These are phyloP conservation scores for Thelonectria rubi DNA, from an alignment of 2,329 filamentous ascomycete genomes.

Conservation along the genomic window DNA sequence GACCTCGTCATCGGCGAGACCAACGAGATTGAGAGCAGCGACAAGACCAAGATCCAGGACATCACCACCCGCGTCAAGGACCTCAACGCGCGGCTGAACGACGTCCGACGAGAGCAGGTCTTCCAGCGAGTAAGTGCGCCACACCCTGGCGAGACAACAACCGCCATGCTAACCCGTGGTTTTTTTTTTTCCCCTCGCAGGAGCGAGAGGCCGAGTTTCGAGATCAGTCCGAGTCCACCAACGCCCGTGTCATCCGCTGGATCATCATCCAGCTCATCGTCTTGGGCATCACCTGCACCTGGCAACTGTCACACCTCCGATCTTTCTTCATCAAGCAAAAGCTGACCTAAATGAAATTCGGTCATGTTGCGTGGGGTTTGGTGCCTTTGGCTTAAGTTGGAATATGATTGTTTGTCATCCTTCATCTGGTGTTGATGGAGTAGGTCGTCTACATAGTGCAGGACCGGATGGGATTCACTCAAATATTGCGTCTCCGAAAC, in stretches of 20 bases:
- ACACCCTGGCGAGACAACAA: not conserved
- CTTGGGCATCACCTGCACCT: constrained; percentile 87
- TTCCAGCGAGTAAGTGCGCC: constrained; percentile 80
- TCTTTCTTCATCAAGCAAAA: constrained; percentile 99
- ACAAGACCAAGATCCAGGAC: constrained; percentile 92
- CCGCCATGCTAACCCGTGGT: constrained; percentile 24
- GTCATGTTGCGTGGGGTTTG: constrained; percentile 17
- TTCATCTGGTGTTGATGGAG: constrained; percentile 24
- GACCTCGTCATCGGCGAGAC: constrained; percentile 96
- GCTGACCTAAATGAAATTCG: constrained; percentile 72
- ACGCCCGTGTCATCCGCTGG: constrained; percentile 92
- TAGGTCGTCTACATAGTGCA: constrained; percentile 22
- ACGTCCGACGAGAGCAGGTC: constrained; percentile 93
- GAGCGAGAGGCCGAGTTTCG: constrained; percentile 98
- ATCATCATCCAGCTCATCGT: constrained; percentile 89
- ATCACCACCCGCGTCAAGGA: constrained; percentile 89
- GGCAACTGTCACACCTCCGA: constrained; percentile 94
- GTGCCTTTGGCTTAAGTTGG: constrained; percentile 13
- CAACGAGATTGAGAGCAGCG: constrained; percentile 89
- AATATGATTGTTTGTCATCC: constrained; percentile 11
- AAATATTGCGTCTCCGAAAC: constrained; percentile 6
- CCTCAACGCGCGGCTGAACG: constrained; percentile 84
- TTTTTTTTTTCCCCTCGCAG: constrained; percentile 58
- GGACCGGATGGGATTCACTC: constrained; percentile 24
- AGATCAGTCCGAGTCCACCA: constrained; percentile 95